A percentile compares a stretch with the other conserved stretches of the same genome.
Conservation (phyloP, 2,329 filamentous ascomycete genomes). For the Phialemonium atrogriseum region DNA sequence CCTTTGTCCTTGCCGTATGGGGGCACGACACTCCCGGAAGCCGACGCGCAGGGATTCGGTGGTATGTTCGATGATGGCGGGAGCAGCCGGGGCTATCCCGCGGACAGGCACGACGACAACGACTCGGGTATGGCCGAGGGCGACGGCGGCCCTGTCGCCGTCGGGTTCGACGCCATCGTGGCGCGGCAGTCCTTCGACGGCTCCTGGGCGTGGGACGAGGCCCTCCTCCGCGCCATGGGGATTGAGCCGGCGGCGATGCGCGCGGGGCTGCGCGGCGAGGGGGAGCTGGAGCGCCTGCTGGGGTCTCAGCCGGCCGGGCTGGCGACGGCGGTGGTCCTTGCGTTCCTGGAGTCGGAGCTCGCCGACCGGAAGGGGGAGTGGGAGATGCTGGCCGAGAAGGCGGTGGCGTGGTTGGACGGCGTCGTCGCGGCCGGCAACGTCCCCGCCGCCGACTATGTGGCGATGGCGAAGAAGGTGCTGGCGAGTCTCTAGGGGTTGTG, state of each 20-base stretch:
- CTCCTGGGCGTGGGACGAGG: conserved; percentile 32
- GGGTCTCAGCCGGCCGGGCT: conserved; percentile 7
- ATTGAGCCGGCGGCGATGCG: conserved; percentile 6
- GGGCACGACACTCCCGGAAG: too few relatives aligned
- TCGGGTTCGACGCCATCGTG: conserved; percentile 36
- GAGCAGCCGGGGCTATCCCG: too few relatives aligned
- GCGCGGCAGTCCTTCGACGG: conserved; percentile 48
- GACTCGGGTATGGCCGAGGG: not conserved
- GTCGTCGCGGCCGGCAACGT: not conserved
- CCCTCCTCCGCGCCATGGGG: conserved; percentile 15
- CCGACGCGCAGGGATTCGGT: too few relatives aligned
- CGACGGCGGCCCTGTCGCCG: conserved; percentile 3
- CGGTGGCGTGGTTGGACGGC: conserved; percentile 32
- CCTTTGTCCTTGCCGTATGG: too few relatives aligned
- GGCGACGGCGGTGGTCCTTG: conserved; percentile 33
- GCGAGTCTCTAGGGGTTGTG: too few relatives aligned
- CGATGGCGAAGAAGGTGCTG: too few relatives aligned
- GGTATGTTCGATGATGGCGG: too few relatives aligned
- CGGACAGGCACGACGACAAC: too few relatives aligned
- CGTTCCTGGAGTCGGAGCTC: conserved; percentile 38
- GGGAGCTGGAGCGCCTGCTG: conserved; percentile 2
- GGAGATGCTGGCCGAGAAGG: conserved; percentile 44
- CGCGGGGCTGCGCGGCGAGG: conserved; percentile 14
- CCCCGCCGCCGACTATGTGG: too few relatives aligned
- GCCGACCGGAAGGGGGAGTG: conserved; percentile 43